Evolutionary conservation across 805 yeast genomes (phyloP), one percentile per base, ranked within the genome.

Genomic region (Starmerella sp.): DNA sequence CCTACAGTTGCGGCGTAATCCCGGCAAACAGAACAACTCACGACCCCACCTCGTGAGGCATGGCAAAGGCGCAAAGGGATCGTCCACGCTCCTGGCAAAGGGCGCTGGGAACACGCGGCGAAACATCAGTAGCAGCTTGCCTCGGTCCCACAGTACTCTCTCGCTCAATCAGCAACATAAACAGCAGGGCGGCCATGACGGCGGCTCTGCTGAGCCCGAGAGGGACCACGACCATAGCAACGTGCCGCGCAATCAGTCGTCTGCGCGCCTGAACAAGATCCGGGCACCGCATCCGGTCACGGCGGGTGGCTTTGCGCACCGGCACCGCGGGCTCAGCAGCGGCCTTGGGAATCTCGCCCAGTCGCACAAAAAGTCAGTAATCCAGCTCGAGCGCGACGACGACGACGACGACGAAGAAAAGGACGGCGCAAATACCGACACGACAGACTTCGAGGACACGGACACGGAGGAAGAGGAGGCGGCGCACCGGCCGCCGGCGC

Each of bases 371-470:
- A 55, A 55, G 37, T 36, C 57, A 2, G 60, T 57, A 17, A 57
- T 61, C 11, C 63, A 61, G 29, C 35, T 61, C 13, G 63, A 60
- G 15, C 30, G 35, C 11, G 62, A 59, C 2, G 59, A 58, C 38
- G 62, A 58, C 8, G 59, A 56, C 17, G 59, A 51, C 2, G 60
- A 56, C 30, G 54, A 52, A 9, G 54, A 43, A 2, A 57, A 52
- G 13, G 43, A 53, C n/a, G 13, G 39, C 5, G 61, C 42, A 10
- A 46, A 44, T n/a, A 3, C 22, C 7, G 60, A 53, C 9, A 52
- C 44, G 22, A 34, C 55, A 9, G 61, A 57, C n/a, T 50, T 43
- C 30, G 59, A 59, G 14, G 54, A 48, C 30, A 51, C 46, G 7
- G 54, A 44, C 13, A 51, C 50, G 1, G 50, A 45, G 8, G 32